Base-by-base conservation (phyloP, 2,329 filamentous ascomycete genomes). In the Lachnellula hyalina region DNA sequence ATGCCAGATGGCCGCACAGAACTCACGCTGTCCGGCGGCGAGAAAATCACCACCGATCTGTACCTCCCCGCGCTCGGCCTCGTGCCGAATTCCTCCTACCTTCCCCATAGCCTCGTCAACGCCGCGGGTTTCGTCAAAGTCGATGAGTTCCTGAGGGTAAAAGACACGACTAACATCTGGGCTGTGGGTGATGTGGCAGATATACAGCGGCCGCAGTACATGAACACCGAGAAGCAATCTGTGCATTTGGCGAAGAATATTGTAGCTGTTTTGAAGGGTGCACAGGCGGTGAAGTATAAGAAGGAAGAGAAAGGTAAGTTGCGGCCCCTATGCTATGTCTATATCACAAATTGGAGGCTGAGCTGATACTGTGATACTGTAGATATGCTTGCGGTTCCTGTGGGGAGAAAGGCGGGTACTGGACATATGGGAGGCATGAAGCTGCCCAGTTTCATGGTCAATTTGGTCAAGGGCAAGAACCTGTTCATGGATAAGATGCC, bases 51-150 rank as follows among this genome's bases (percentile, higher is more conserved):
- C 12, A 78, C 80, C 1, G 82, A 85, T 59, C 57, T 80, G 19
- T 81, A 81, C 67, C 71, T 85, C 47, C 76, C 81, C 7, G 80
- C 81, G 2, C 77, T 77, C 62, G 82, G 82, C 42, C 64, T 83
- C 46, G 62, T 70, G 19, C 78, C 82, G 50, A 85, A 84, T 68
- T 76, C 79, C 4, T 76, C 76, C 35, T 84, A 75, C 67, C 61
- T 85, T 3, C 75, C 78, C 1, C 62, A 63, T 2, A 65, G 67
- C 54, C 71, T 77, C 58, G 72, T 83, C 19, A 75, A 72, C 23
- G 69, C 73, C 19, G 67, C 66, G 46, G 74, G 73, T 45, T 78
- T 74, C 57, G 75, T 77, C 54, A 67, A 73, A 8, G 74, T 80
- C 3, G 79, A 84, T 60, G 77, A 79, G 35, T 75, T 69, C 62